Conservation (phyloP, 306 rosid species). For the Fragaria iinumae region DNA sequence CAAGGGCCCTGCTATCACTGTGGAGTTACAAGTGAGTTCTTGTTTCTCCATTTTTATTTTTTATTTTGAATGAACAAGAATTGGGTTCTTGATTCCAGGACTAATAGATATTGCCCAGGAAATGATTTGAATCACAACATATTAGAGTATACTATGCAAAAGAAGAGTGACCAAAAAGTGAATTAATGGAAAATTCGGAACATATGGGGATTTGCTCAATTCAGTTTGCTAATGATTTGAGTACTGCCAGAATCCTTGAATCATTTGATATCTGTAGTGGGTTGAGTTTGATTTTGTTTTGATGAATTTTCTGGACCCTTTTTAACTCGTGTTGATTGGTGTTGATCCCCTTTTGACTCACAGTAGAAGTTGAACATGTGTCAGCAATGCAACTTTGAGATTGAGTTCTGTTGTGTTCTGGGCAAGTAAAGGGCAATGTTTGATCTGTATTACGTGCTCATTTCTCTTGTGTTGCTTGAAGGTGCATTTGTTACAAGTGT, state of each 20-base stretch:
- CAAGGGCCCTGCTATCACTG: constrained; percentile 99
- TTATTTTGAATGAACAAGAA: constrained; percentile 12
- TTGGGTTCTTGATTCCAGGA: constrained; percentile 27
- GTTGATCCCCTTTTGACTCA: constrained; percentile 30
- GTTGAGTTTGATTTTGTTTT: constrained; percentile 38
- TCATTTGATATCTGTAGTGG: constrained; percentile 26
- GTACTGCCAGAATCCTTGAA: constrained; percentile 31
- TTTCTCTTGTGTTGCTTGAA: constrained; percentile 10
- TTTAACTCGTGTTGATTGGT: constrained; percentile 13
- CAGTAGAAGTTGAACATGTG: constrained; percentile 36
- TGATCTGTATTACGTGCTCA: constrained; percentile 28
- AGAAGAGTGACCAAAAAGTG: constrained; percentile 21
- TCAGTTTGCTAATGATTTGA: constrained; percentile 34
- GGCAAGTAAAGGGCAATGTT: constrained; percentile 11
- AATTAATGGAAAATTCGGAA: constrained; percentile 19
- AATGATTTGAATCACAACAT: constrained; percentile 30
- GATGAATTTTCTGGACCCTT: constrained; percentile 13
- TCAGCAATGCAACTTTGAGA: constrained; percentile 32
- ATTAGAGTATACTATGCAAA: constrained; percentile 25
- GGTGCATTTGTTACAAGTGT: constrained; percentile 12
- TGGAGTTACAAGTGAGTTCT: constrained; percentile 99
- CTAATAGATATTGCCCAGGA: constrained; percentile 18
- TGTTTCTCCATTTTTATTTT: constrained; percentile 57
- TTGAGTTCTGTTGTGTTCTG: constrained; percentile 30
- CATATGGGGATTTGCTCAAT: constrained; percentile 21